phyloP scores from a whole-genome alignment of 2,329 filamentous ascomycete species.

The Massarina eburnea region DNA sequence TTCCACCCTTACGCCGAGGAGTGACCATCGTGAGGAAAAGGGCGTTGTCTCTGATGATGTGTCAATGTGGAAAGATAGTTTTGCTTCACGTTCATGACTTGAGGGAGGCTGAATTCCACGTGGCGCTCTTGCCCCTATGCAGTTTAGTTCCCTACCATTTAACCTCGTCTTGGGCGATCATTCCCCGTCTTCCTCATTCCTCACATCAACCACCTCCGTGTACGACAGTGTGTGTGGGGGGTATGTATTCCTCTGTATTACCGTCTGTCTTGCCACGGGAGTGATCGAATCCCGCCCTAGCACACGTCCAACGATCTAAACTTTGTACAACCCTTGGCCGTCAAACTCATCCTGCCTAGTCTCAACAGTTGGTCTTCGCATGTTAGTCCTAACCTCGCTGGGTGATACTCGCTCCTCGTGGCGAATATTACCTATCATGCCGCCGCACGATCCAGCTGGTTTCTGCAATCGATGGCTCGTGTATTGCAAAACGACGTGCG shows the following conservation, averaged over 20 bases:
- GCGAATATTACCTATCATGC: conserved; percentile 5
- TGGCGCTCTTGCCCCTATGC: conserved; percentile 13
- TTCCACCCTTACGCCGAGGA: no score
- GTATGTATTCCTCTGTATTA: conserved; percentile 24
- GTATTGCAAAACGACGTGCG: conserved; percentile 11
- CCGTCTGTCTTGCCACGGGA: conserved; percentile 22
- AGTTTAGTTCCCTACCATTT: conserved; percentile 16
- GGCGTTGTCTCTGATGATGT: conserved; percentile 1
- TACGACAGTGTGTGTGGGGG: conserved; percentile 18
- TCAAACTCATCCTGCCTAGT: background rate
- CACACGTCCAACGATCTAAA: conserved; percentile 12
- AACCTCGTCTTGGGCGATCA: conserved; percentile 11
- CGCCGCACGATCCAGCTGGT: conserved; percentile 4
- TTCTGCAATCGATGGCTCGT: conserved; percentile 12
- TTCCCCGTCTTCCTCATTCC: conserved; percentile 20
- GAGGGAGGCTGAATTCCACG: conserved; percentile 15
- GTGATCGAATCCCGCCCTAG: conserved; percentile 15
- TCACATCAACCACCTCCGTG: conserved; percentile 21
- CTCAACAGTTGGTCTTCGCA: conserved; percentile 1
- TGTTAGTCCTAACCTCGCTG: background rate
- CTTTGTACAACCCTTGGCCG: conserved; percentile 3
- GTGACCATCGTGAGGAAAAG: no score
- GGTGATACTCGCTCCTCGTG: conserved; percentile 2
- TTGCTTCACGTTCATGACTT: conserved; percentile 6
- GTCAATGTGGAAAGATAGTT: background rate